A percentile compares a stretch with the other conserved stretches of the same genome.
Conservation (phyloP, 2,329 filamentous ascomycete species). For the Pyrenophora teres region DNA sequence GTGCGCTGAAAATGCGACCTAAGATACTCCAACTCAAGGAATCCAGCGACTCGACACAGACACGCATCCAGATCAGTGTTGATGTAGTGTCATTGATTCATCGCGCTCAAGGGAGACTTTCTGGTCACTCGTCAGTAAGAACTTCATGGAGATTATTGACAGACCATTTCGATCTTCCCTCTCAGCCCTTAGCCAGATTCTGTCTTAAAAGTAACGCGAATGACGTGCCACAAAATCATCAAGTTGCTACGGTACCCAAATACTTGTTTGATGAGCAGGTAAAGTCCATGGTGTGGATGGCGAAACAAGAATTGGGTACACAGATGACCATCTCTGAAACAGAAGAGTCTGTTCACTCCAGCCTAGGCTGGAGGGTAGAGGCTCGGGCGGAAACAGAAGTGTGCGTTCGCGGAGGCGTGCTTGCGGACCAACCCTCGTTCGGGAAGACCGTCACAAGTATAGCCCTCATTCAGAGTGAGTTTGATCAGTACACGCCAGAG, state of each 20-base stretch:
- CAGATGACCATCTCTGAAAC: constrained; percentile 51
- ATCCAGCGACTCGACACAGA: constrained; percentile 23
- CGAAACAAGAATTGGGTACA: constrained; percentile 55
- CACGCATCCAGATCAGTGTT: constrained; percentile 49
- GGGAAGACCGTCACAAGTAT: constrained; percentile 68
- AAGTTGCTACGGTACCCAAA: constrained; percentile 58
- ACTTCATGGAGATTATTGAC: constrained; percentile 55
- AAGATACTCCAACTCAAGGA: constrained; percentile 25
- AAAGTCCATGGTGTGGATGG: constrained; percentile 65
- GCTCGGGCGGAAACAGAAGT: constrained; percentile 53
- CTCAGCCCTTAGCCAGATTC: constrained; percentile 48
- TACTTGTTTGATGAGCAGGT: constrained; percentile 12
- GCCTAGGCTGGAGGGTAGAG: constrained; percentile 63
- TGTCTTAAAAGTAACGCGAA: constrained; percentile 50
- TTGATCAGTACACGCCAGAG: constrained; percentile 22
- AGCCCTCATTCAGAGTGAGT: constrained; percentile 59
- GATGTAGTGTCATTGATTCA: constrained; percentile 53
- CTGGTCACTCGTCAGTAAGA: constrained; percentile 25
- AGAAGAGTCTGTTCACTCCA: constrained; percentile 59
- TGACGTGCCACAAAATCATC: constrained; percentile 13
- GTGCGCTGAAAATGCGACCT: constrained; percentile 55
- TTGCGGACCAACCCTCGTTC: constrained; percentile 68
- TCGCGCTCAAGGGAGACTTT: constrained; percentile 47
- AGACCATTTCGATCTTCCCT: constrained; percentile 47
- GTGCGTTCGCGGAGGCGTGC: constrained; percentile 61